Conservation (phyloP, 805 yeast species). For the Kodamaea kaohsiungensis region DNA sequence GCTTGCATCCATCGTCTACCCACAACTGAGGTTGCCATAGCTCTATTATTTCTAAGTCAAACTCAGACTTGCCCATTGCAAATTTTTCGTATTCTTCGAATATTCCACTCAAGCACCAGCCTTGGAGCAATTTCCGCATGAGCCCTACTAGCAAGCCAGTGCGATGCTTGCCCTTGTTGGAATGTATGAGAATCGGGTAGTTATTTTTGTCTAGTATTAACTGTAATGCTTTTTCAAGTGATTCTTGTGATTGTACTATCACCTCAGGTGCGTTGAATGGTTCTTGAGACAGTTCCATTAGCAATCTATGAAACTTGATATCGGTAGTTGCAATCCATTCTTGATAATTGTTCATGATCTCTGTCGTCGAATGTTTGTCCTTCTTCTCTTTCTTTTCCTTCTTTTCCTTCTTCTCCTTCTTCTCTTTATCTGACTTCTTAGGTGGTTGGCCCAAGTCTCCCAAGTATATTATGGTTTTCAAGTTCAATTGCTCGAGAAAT, state of each 20-base stretch:
- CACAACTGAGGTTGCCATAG: conserved; percentile 65
- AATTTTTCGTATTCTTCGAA: conserved; percentile 92
- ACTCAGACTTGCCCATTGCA: conserved; percentile 92
- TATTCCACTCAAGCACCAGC: conserved; percentile 91
- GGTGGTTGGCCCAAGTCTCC: conserved; percentile 57
- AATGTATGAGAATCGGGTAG: conserved; percentile 86
- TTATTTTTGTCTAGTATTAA: conserved; percentile 63
- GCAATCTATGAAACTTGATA: conserved; percentile 58
- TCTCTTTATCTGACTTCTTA: conserved; percentile 18
- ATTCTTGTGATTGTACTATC: conserved; percentile 37
- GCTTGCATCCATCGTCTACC: conserved; percentile 50
- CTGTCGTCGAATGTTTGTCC: conserved; percentile 53
- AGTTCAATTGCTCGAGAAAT: conserved; percentile 66
- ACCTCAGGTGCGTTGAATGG: conserved; percentile 62
- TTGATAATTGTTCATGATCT: conserved; percentile 55
- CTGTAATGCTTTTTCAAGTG: conserved; percentile 57
- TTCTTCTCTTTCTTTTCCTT: conserved; percentile 26
- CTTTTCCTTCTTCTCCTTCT: conserved; percentile 21
- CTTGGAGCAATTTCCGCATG: conserved; percentile 81
- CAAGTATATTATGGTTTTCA: conserved; percentile 78
- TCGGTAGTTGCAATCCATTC: conserved; percentile 61
- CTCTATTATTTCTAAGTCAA: conserved; percentile 88
- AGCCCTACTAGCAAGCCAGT: conserved; percentile 93
- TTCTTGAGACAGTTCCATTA: conserved; percentile 73
- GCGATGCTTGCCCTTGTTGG: conserved; percentile 96